Percentiles rank a stretch among this genome's conserved stretches.
Conservation (phyloP, 805 yeast genomes). For the Ogataea degrootiae region DNA sequence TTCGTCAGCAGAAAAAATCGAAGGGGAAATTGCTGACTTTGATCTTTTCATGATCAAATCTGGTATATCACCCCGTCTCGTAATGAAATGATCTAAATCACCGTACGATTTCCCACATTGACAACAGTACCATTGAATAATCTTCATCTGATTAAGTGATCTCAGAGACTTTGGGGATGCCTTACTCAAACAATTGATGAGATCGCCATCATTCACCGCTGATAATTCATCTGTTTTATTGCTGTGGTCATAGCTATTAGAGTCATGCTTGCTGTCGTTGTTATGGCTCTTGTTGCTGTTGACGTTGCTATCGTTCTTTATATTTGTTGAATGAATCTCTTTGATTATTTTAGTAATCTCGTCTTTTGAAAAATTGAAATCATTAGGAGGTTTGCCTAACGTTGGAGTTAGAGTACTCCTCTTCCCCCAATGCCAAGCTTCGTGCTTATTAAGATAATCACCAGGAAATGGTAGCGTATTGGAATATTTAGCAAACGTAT, state of each 20-base stretch:
- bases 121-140: slow-evolving; percentile 30
- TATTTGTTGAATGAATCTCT: slow-evolving; percentile 7
- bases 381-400: slow-evolving; percentile 3
- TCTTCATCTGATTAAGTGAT: slow-evolving; percentile 18
- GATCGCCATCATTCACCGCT: background rate
- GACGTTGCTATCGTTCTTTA: too few species aligned
- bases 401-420: slow-evolving; percentile 9
- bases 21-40: background rate
- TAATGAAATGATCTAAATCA: slow-evolving; percentile 17
- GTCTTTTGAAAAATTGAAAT: slow-evolving; percentile 11
- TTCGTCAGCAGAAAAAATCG: background rate
- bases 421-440: background rate
- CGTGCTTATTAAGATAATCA: background rate
- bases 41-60: background rate
- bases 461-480: background rate
- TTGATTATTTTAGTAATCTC: slow-evolving; percentile 10
- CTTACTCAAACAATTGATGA: slow-evolving; percentile 8
- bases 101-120: slow-evolving; percentile 29
- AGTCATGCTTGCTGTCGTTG: too few species aligned
- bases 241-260: too few species aligned
- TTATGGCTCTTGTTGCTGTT: background rate
- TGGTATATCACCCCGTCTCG: slow-evolving; percentile 1
- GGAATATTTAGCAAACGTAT: background rate
- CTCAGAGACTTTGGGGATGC: slow-evolving; percentile 2
- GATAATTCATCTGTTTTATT: background rate